Evolutionary conservation across 2,329 filamentous ascomycete species (phyloP).

Genomic region (Botryosphaeria dothidea): DNA sequence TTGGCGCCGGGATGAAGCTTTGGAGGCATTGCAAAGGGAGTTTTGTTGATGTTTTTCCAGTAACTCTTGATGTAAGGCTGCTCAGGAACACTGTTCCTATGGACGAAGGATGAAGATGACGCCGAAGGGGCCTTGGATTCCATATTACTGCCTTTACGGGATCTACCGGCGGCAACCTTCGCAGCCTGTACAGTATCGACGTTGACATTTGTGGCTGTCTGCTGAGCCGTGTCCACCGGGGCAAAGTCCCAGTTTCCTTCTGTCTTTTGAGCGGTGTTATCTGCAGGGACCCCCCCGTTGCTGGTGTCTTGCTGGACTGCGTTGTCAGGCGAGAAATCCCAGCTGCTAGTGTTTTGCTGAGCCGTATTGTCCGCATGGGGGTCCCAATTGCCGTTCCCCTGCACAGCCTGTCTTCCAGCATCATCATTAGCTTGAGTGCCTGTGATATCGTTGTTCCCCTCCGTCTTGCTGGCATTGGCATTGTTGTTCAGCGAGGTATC

Average conservation of each 20-base stretch:
- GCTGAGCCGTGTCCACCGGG: neutral
- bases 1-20: neutral
- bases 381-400: too few species aligned
- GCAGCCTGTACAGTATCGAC: neutral
- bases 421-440: neutral
- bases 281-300: neutral
- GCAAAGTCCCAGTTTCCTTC: neutral
- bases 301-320: neutral
- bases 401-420: too few species aligned
- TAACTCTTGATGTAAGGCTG: conserved; percentile 29
- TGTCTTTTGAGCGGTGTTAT: neutral
- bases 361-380: too few species aligned
- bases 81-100: neutral
- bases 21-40: neutral
- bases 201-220: neutral
- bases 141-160: neutral
- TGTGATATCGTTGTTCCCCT: neutral
- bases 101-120: neutral
- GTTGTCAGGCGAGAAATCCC: neutral
- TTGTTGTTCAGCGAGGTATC: neutral
- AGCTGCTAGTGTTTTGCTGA: neutral
- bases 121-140: neutral
- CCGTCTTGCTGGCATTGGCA: neutral
- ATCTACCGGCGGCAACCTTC: too few species aligned
- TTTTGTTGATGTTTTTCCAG: conserved; percentile 27